Percentiles rank a stretch among this genome's conserved stretches.
These are phyloP conservation scores for Phaeodactylum tricornutum DNA, from an alignment of 108 stramenopile genomes.

Conservation along the genomic window DNA sequence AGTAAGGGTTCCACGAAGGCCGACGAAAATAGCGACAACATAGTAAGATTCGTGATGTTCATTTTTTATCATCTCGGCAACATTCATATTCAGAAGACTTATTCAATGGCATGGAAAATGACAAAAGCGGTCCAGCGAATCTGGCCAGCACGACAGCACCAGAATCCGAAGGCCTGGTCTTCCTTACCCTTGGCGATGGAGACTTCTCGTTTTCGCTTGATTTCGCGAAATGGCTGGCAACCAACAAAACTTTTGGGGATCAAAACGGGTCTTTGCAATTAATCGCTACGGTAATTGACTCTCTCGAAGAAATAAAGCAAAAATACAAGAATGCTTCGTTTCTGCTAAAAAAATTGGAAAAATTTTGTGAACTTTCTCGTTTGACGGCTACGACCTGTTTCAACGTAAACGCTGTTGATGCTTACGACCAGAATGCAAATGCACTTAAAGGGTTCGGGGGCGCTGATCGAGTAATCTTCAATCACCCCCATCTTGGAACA, in stretches of 20 bases:
- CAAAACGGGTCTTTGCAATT: constrained; percentile 10
- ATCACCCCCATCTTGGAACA: constrained; percentile 83
- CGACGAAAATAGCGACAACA: too few relatives aligned
- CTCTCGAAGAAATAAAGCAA: constrained; percentile 19
- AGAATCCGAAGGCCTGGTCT: too few relatives aligned
- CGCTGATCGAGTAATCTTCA: constrained; percentile 60
- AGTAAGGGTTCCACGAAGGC: too few relatives aligned
- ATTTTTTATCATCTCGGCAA: too few relatives aligned
- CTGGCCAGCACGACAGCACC: too few relatives aligned
- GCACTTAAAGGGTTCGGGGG: neutral
- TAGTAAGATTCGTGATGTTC: too few relatives aligned
- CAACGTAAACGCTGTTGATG: constrained; percentile 55
- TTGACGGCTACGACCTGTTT: constrained; percentile 20
- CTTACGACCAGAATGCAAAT: neutral
- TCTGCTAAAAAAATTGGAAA: constrained; percentile 32
- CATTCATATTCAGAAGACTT: too few relatives aligned
- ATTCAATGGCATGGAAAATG: too few relatives aligned
- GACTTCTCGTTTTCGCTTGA: constrained; percentile 81
- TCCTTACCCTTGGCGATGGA: constrained; percentile 64
- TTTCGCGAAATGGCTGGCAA: constrained; percentile 42
- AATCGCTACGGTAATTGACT: constrained; percentile 60
- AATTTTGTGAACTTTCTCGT: neutral
- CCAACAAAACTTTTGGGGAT: neutral
- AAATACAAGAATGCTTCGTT: constrained; percentile 43
- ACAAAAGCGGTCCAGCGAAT: too few relatives aligned